These are phyloP conservation scores for Eucalyptus marginata DNA, from an alignment of 345 rosid genomes.

Conservation along the genomic window DNA sequence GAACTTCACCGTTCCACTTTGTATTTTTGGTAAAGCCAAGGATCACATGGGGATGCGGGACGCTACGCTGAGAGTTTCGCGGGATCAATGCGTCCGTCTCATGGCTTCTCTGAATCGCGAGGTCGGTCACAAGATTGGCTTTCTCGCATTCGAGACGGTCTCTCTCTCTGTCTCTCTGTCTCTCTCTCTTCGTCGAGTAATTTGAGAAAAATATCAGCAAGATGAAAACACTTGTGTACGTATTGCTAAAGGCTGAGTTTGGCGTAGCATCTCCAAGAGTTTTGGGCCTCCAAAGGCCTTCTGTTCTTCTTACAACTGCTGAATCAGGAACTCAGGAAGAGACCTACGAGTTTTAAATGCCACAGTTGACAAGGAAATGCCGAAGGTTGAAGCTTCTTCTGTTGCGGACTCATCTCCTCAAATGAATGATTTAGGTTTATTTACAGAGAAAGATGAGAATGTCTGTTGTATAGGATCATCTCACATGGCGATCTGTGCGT, in stretches of 20 bases:
- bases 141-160: not conserved
- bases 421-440: not conserved
- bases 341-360: not conserved
- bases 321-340: not conserved
- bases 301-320: not conserved
- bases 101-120: not conserved
- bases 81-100: not conserved
- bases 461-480: not conserved
- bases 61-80: not conserved
- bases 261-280: not conserved
- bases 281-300: too few species aligned
- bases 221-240: not conserved
- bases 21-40: not conserved
- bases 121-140: not conserved
- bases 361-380: not conserved
- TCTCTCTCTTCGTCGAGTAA: not conserved
- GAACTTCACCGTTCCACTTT: not conserved
- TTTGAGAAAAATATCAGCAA: too few species aligned
- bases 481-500: not conserved
- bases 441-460: not conserved
- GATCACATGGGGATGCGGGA: not conserved
- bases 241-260: not conserved
- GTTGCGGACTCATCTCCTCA: not conserved
- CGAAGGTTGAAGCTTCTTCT: not conserved
- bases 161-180: too few species aligned